These are phyloP conservation scores for Rhodofomes roseus DNA, from an alignment of 1,284 basidiomycete species.

Conservation along the genomic window DNA sequence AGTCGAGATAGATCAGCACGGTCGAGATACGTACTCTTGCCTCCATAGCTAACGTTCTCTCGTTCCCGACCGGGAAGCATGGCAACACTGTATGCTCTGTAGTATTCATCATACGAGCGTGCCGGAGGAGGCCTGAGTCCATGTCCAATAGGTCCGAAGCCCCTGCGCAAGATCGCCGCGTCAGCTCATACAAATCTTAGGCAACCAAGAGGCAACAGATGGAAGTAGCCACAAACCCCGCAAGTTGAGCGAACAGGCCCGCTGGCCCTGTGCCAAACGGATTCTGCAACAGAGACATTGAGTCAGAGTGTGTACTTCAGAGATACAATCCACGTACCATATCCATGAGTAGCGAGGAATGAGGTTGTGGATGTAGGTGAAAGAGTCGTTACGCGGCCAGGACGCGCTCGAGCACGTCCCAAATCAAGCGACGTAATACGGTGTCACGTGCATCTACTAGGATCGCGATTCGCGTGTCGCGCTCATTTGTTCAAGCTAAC, in stretches of 20 bases:
- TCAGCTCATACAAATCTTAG: background rate
- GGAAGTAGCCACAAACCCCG: constrained; percentile 39
- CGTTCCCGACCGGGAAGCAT: constrained; percentile 82
- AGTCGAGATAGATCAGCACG: constrained; percentile 3
- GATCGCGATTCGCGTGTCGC: constrained; percentile 4
- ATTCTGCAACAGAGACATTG: constrained; percentile 32
- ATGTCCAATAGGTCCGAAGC: constrained; percentile 45
- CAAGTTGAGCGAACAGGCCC: constrained; percentile 57
- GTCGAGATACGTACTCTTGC: constrained; percentile 78
- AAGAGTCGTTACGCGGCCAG: background rate
- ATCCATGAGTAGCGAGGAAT: constrained; percentile 43
- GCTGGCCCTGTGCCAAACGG: constrained; percentile 46
- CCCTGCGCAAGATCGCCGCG: constrained; percentile 30
- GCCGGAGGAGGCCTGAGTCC: constrained; percentile 49
- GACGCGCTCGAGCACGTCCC: constrained; percentile 3
- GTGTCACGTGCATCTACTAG: constrained; percentile 13
- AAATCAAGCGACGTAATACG: constrained; percentile 16
- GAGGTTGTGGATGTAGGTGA: constrained; percentile 6
- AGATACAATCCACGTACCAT: constrained; percentile 38
- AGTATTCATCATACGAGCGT: constrained; percentile 74
- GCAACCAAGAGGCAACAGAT: background rate
- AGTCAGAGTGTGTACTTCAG: constrained; percentile 35
- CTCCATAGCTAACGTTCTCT: constrained; percentile 90
- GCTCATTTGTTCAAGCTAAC: background rate
- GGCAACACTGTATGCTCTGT: constrained; percentile 83